A percentile compares a stretch with the other conserved stretches of the same genome.
phyloP scores from a whole-genome alignment of 2,329 filamentous ascomycete species.

The Podosphaera xanthii region DNA sequence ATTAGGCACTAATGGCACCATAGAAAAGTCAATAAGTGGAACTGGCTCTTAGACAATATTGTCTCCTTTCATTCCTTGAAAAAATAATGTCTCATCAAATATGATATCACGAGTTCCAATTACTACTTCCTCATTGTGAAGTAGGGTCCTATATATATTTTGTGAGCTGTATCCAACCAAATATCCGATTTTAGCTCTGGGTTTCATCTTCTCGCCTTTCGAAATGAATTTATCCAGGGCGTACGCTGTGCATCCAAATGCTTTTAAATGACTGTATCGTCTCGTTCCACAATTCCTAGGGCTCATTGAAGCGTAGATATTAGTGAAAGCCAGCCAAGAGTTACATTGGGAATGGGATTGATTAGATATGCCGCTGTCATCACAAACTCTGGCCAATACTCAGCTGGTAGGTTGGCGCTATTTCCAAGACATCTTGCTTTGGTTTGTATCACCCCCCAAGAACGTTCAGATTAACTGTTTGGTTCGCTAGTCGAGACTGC shows the following conservation, averaged over 20 bases:
- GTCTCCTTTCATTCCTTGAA: background rate
- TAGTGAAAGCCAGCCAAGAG: background rate
- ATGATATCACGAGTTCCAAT: constrained; percentile 1
- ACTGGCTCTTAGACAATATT: background rate
- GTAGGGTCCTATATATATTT: background rate
- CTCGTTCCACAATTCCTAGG: background rate
- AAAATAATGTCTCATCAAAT: background rate
- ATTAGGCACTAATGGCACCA: background rate
- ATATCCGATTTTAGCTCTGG: background rate
- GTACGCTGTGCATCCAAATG: background rate
- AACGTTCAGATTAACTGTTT: background rate
- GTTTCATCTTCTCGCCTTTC: background rate
- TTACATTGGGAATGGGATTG: background rate
- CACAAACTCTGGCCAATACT: background rate
- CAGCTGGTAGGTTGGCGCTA: background rate
- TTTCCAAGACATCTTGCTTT: background rate
- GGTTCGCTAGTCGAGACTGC: background rate
- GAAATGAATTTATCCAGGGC: background rate
- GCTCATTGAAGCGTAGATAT: background rate
- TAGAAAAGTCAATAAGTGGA: background rate
- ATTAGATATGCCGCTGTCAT: background rate
- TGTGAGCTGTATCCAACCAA: background rate
- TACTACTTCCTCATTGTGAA: background rate
- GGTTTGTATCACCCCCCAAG: background rate
- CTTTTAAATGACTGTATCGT: background rate